Base-by-base conservation (phyloP, 2,329 filamentous ascomycete species). In the Cercospora citrullina region DNA sequence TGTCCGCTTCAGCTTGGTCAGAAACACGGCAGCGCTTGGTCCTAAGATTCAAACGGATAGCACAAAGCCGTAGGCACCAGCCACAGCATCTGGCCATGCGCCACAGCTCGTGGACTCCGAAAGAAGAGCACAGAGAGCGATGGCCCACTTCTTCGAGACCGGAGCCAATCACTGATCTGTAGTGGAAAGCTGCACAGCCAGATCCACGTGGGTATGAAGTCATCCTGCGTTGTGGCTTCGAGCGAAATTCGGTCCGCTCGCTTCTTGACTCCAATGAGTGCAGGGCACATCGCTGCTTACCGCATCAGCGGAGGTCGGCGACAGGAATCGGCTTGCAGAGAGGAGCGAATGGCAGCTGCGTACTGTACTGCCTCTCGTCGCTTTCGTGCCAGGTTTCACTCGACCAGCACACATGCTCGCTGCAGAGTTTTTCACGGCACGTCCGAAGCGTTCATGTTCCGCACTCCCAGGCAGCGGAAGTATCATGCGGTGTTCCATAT, bases 191-290 rank as follows among this genome's bases (percentile, higher is more conserved):
- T 36, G 60, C 60, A 63, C 60, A 31, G 60, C 60, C 60, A 51
- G 18, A 63, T 31, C 60, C 60, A 63, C 42, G 60, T 63, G 39
- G 16, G 16, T 63, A 55, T 55, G 42, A 55, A 36, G 30, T 63
- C 60, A 63, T 63, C 39, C 14, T 36, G 42, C 60, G 21, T 12
- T 42, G 30, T 16, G 28, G 4, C 30, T 63, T 63, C 60, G 42
- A 31, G 60, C 60, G 45, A 63, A 7, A 63, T 7, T 63, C 42
- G 60, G 60, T 31, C 60, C 42, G 39, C 16, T 62, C 36, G 36
- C 36, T 18, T 45, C 16, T 48, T 18, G 30, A 21, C 60, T 51
- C 60, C 26, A 63, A 36, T 21, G 28, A 33, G 23, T 48, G 60
- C 60, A 61, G 36, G 59, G 59, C 57, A 31, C 8, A 57, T 57